Base-by-base conservation (phyloP, 1,284 basidiomycete species). In the Lentinus polychrous region DNA sequence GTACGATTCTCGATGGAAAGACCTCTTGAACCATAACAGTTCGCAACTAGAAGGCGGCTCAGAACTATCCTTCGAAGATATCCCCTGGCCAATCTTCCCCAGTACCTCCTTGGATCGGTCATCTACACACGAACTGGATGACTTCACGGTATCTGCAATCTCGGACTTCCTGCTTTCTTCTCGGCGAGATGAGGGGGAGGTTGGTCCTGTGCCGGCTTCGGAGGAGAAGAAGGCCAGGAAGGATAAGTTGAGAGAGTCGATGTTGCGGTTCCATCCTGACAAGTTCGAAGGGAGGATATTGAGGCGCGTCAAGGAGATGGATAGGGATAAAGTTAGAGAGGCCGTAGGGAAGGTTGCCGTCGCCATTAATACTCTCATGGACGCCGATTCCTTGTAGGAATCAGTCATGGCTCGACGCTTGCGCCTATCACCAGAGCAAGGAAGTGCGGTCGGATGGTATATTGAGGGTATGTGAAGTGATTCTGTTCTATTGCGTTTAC, bases 261-360 rank as follows among this genome's bases (percentile, higher is more conserved):
- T 91, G 60, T 63, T 91, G 31, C 76, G 84, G 11, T 93, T 88
- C 62, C 91, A 93, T 61, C 90, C 91, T 0, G 91, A 94, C 66
- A 86, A 91, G 56, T 92, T 93, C 57, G 84, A 90, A 60, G 79
- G 82, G 8, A 74, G 87, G 39, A 70, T 89, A 27, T 78, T 91
- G 70, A 62, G 63, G 24, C 70, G 73, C 6, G 74, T 92, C 1
- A 60, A 60, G 42, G 66, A 70, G 23, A 72, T 74, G 20, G 92
- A 98, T 57, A 75, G 75, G 64, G 79, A 80, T 52, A 67, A 69
- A 38, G 86, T 96, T 7, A 76, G 78, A 52, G 82, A 87, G 56
- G 91, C 82, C 2, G 85, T 94, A 46, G 86, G 86, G 17, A 76
- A 77, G 32, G 89, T 89, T 2, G 61, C 59, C 5, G 48, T 61